Evolutionary conservation across 2,329 filamentous ascomycete genomes (phyloP).

Genomic region (Alternaria gansuensis): DNA sequence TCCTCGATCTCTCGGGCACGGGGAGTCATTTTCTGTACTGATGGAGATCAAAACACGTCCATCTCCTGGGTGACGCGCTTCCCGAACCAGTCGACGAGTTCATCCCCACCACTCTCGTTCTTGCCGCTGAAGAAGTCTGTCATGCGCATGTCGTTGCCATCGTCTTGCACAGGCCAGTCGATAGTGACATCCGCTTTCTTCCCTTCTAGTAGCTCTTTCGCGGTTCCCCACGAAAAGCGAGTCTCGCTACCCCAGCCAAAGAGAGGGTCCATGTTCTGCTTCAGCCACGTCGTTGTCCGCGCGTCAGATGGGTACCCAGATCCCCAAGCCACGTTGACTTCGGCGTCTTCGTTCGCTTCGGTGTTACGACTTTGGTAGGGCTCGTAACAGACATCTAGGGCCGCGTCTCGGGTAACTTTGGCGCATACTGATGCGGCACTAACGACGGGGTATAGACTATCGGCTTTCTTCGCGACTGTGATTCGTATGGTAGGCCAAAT

Average conservation of each 20-base stretch:
- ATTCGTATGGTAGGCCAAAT: slow-evolving; percentile 75
- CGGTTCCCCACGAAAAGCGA: slow-evolving; percentile 94
- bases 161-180: slow-evolving; percentile 85
- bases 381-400: slow-evolving; percentile 80
- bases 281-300: slow-evolving; percentile 82
- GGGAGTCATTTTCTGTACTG: background rate
- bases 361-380: slow-evolving; percentile 51
- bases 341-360: slow-evolving; percentile 46
- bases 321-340: slow-evolving; percentile 71
- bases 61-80: slow-evolving; percentile 73
- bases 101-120: slow-evolving; percentile 63
- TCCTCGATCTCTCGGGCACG: background rate
- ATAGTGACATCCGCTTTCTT: slow-evolving; percentile 74
- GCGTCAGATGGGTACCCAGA: slow-evolving; percentile 93
- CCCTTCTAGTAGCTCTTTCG: slow-evolving; percentile 89
- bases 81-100: slow-evolving; percentile 85
- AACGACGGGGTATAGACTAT: slow-evolving; percentile 90
- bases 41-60: slow-evolving; percentile 69
- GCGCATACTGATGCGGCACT: slow-evolving; percentile 94
- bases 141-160: slow-evolving; percentile 70
- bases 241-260: slow-evolving; percentile 97
- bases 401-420: slow-evolving; percentile 93
- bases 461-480: slow-evolving; percentile 75
- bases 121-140: slow-evolving; percentile 75
- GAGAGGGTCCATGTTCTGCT: slow-evolving; percentile 84